Conservation (phyloP, 2,329 filamentous ascomycete genomes). For the Monilinia laxa region DNA sequence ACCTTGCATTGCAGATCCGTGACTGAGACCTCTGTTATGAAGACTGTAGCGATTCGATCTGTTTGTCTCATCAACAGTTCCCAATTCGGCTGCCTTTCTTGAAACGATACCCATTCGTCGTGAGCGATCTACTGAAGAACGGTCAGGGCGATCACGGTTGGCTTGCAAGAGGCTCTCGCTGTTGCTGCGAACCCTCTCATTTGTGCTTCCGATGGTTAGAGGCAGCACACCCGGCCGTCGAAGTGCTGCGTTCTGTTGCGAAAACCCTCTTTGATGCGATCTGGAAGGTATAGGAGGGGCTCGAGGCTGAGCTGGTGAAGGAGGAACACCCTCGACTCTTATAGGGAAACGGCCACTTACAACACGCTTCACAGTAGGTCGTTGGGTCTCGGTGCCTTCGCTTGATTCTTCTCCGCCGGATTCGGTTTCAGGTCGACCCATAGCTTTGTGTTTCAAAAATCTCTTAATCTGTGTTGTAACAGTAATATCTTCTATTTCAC, state of each 20-base stretch:
- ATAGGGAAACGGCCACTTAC: conserved; percentile 66
- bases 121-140: conserved; percentile 51
- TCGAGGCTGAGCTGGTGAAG: conserved; percentile 65
- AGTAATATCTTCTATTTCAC: conserved; percentile 61
- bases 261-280: conserved; percentile 76
- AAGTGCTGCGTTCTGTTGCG: conserved; percentile 61
- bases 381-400: conserved; percentile 78
- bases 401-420: conserved; percentile 61
- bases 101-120: conserved; percentile 65
- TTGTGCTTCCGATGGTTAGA: conserved; percentile 64
- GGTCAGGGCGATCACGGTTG: conserved; percentile 40
- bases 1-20: conserved; percentile 66
- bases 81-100: conserved; percentile 59
- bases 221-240: conserved; percentile 73
- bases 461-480: conserved; percentile 62
- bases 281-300: conserved; percentile 76
- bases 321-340: conserved; percentile 71
- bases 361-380: conserved; percentile 58
- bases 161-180: conserved; percentile 59
- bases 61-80: conserved; percentile 58
- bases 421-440: conserved; percentile 55
- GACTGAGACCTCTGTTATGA: conserved; percentile 64
- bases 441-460: conserved; percentile 51
- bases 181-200: conserved; percentile 66
- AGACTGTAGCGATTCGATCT: conserved; percentile 60